Conservation (phyloP, 768 basidiomycete genomes). For the Cubamyces lactineus region DNA sequence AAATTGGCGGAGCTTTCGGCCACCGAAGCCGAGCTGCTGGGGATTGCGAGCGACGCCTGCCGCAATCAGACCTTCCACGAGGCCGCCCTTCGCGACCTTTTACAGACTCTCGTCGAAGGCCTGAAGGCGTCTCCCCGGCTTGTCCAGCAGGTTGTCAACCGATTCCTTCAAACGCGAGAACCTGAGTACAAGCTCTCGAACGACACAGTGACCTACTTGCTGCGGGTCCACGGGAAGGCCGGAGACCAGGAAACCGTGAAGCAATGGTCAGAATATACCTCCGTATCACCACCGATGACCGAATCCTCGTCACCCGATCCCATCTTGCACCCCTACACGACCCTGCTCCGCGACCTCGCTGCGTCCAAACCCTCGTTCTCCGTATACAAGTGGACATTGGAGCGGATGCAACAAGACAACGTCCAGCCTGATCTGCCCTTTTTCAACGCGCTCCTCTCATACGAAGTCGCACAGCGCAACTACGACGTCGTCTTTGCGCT, state of each 20-base stretch:
- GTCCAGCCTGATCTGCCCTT: constrained; percentile 43
- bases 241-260: constrained; percentile 37
- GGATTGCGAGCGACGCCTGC: constrained; percentile 26
- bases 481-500: constrained; percentile 45
- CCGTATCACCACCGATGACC: constrained; percentile 8
- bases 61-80: constrained; percentile 26
- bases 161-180: constrained; percentile 14
- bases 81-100: constrained; percentile 30
- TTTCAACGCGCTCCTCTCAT: constrained; percentile 54
- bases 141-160: constrained; percentile 22
- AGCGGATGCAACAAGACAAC: constrained; percentile 43
- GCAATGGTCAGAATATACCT: constrained; percentile 34
- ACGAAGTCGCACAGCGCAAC: constrained; percentile 38
- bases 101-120: constrained; percentile 42
- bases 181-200: constrained; percentile 15
- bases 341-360: constrained; percentile 43
- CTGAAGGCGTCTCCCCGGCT: constrained; percentile 20
- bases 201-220: constrained; percentile 24
- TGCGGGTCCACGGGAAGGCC: constrained; percentile 37
- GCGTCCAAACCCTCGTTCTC: constrained; percentile 30
- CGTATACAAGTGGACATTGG: constrained; percentile 32
- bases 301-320: constrained; percentile 35
- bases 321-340: constrained; percentile 38
- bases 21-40: constrained; percentile 21
- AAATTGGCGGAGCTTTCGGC: constrained; percentile 32